Evolutionary conservation across 495 filamentous ascomycete genomes (phyloP).

Genomic region (Aspergillus affinis): DNA sequence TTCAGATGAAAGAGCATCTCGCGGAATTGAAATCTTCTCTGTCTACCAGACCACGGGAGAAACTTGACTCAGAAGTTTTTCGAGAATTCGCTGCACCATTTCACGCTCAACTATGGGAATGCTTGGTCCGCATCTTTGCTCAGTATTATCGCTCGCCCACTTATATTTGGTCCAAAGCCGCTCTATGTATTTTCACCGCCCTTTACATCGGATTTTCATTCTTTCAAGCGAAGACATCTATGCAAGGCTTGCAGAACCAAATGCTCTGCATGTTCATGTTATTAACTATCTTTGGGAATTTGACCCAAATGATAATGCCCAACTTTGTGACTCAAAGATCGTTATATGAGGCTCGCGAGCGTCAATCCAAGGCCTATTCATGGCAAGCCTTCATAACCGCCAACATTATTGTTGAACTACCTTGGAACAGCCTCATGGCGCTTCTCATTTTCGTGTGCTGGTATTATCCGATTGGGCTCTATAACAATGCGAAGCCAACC

Average conservation of each 20-base stretch:
- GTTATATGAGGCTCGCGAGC: constrained; percentile 72
- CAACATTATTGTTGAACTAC: constrained; percentile 72
- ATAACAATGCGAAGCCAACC: constrained; percentile 47
- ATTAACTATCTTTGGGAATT: constrained; percentile 77
- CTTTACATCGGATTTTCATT: constrained; percentile 94
- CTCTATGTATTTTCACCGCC: constrained; percentile 50
- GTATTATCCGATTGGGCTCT: constrained; percentile 70
- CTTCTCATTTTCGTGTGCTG: constrained; percentile 63
- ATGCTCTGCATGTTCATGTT: constrained; percentile 91
- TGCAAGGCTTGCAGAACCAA: constrained; percentile 86
- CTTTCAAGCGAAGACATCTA: constrained; percentile 67
- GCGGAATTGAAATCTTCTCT: constrained; percentile 61
- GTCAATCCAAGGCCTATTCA: constrained; percentile 69
- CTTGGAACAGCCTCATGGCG: constrained; percentile 67
- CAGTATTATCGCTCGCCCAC: constrained; percentile 61
- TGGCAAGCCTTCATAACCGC: constrained; percentile 72
- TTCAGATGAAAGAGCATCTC: constrained; percentile 66
- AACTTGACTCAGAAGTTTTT: constrained; percentile 32
- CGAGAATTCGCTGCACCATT: constrained; percentile 58
- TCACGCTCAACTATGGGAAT: constrained; percentile 49
- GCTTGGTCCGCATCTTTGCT: constrained; percentile 52
- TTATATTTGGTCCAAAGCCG: constrained; percentile 59
- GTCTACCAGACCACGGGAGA: constrained; percentile 38
- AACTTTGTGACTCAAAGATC: constrained; percentile 68
- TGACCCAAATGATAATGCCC: constrained; percentile 78